A percentile compares a stretch with the other conserved stretches of the same genome.
phyloP scores from a whole-genome alignment of 1,284 basidiomycete species.

The Albatrellus sp. region DNA sequence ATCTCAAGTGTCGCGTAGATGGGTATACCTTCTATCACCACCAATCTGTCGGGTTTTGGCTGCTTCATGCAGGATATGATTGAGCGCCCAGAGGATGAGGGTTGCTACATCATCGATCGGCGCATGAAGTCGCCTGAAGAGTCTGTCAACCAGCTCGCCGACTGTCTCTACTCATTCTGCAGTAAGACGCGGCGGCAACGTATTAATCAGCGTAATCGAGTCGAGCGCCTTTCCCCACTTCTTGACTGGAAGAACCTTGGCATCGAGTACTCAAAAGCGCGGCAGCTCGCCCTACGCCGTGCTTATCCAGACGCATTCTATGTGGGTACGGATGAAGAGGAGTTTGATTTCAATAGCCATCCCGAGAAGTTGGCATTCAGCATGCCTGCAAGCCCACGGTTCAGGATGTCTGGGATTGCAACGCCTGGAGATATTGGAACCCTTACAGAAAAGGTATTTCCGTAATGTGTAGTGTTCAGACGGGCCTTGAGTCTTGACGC shows the following conservation, averaged over 20 bases:
- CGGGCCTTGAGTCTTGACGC: neutral
- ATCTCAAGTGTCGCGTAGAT: conserved; percentile 37
- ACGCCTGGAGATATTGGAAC: conserved; percentile 93
- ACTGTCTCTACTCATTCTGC: conserved; percentile 71
- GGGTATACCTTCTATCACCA: conserved; percentile 96
- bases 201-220: conserved; percentile 97
- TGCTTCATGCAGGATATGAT: conserved; percentile 99
- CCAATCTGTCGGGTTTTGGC: conserved; percentile 94
- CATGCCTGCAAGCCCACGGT: conserved; percentile 79
- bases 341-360: conserved; percentile 48
- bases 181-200: conserved; percentile 90
- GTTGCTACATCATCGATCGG: conserved; percentile 93
- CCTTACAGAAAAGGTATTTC: conserved; percentile 72
- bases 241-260: conserved; percentile 98
- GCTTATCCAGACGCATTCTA: conserved; percentile 94
- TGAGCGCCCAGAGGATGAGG: conserved; percentile 77
- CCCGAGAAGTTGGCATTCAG: conserved; percentile 63
- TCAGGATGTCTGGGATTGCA: conserved; percentile 57
- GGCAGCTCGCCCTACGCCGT: conserved; percentile 83
- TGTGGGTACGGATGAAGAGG: conserved; percentile 25
- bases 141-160: conserved; percentile 67
- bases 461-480: neutral
- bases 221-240: conserved; percentile 84
- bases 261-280: conserved; percentile 91
- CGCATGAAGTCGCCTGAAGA: conserved; percentile 86